Percentiles rank a stretch among this genome's conserved stretches.
phyloP scores from a whole-genome alignment of 495 filamentous ascomycete species.

The Tricharina praecox region DNA sequence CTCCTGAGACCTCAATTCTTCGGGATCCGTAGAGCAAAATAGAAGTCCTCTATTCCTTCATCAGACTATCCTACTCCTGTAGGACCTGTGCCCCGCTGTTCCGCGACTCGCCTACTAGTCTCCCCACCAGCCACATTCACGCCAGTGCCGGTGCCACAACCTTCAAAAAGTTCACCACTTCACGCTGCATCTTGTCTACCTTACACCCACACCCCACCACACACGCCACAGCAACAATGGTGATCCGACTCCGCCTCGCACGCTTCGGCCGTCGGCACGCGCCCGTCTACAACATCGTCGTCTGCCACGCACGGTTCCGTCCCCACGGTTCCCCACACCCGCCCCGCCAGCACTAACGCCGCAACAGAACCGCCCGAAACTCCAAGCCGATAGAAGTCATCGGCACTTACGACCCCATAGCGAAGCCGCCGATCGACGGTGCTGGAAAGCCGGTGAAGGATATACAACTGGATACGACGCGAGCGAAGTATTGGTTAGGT shows the following conservation, averaged over 20 bases:
- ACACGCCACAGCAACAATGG: slow-evolving; percentile 41
- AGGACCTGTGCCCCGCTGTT: no score
- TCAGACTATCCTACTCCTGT: no score
- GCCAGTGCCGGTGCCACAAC: no score
- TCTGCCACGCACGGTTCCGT: slow-evolving; percentile 71
- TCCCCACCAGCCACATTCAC: not conserved
- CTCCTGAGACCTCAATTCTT: no score
- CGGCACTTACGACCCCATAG: slow-evolving; percentile 82
- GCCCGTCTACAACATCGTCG: slow-evolving; percentile 94
- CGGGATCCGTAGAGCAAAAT: no score
- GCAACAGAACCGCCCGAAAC: slow-evolving; percentile 53
- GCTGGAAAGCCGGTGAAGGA: slow-evolving; percentile 65
- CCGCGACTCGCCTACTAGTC: no score
- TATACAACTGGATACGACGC: slow-evolving; percentile 60
- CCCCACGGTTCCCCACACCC: not conserved
- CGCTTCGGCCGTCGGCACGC: slow-evolving; percentile 77
- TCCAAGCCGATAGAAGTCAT: slow-evolving; percentile 84
- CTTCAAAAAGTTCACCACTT: not conserved
- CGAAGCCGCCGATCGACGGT: slow-evolving; percentile 49
- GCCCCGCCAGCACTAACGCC: not conserved
- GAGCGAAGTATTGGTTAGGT: slow-evolving; percentile 90
- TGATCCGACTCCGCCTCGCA: slow-evolving; percentile 77
- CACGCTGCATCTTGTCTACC: not conserved
- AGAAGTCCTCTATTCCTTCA: no score
- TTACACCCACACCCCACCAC: not conserved